Base-by-base conservation (phyloP, 2,329 filamentous ascomycete genomes). In the Pseudogymnoascus verrucosus region DNA sequence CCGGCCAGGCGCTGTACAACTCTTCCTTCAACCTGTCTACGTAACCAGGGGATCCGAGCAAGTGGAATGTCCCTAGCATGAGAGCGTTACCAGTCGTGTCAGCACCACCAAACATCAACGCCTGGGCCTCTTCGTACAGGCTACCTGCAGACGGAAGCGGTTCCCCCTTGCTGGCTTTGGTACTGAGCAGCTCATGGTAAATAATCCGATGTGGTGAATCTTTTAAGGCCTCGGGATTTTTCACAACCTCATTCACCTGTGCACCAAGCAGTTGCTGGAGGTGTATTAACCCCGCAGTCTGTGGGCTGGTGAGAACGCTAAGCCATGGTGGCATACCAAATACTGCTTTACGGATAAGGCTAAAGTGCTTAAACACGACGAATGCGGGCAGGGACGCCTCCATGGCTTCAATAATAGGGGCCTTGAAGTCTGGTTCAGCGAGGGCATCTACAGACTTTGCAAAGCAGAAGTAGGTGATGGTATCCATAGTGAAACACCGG, bases 21-120 rank as follows among this genome's bases (percentile, higher is more conserved):
- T 81, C 79, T 1, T 64, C 64, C 59, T 76, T 74, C 6, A 81
- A 67, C 54, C 69, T 73, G 12, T 71, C 61, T 37, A 76, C 64
- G 14, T 74, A 67, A 0, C 68, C 65, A 0, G 74, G 73, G 1
- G 73, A 65, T 28, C 75, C 69, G 3, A 80, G 69, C 26, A 81
- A 63, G 60, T 79, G 71, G 64, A 74, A 79, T 1, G 72, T 72
- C 0, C 77, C 78, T 7, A 77, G 67, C 71, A 76, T 76, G 6
- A 78, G 66, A 1, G 77, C 73, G 42, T 76, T 77, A 0, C 74
- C 78, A 5, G 75, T 74, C 0, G 79, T 80, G 63, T 81, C 78
- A 11, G 73, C 73, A 12, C 79, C 80, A 6, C 74, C 79, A 66
- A 80, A 80, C 66, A 81, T 72, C 60, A 82, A 71, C 0, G 76